Evolutionary conservation across 352 stramenopile species (phyloP).

Genomic region (Phytophthora crassamura): DNA sequence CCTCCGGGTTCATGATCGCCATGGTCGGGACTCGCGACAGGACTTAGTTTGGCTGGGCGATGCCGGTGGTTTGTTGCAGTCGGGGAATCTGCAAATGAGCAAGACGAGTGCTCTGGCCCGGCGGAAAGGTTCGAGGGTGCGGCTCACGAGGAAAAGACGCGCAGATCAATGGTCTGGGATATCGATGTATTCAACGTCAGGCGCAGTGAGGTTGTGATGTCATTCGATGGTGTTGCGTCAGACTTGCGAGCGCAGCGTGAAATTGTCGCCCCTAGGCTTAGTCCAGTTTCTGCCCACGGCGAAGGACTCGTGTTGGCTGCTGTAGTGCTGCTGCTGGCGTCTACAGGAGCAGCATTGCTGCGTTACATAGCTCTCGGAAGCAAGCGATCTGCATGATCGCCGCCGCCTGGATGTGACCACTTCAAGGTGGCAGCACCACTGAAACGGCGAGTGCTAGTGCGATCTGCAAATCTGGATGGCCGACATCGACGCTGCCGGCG

Average conservation of each 20-base stretch:
- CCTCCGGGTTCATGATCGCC: conserved; percentile 74
- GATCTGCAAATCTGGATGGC: conserved; percentile 13
- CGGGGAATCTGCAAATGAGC: conserved; percentile 49
- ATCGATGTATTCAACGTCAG: conserved; percentile 44
- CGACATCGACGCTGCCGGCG: too few relatives aligned
- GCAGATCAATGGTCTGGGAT: conserved; percentile 29
- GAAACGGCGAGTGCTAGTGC: conserved; percentile 1
- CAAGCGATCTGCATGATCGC: too few relatives aligned
- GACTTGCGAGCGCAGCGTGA: conserved; percentile 20
- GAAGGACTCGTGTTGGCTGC: too few relatives aligned
- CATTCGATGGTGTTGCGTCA: conserved; percentile 38
- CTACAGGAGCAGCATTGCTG: too few relatives aligned
- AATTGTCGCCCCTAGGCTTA: conserved; percentile 1
- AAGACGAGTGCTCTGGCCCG: not conserved
- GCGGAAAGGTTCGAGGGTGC: conserved; percentile 5
- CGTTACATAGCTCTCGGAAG: too few relatives aligned
- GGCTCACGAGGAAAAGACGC: conserved; percentile 19
- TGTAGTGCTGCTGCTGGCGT: not conserved
- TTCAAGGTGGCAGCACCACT: conserved; percentile 25
- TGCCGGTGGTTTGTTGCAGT: conserved; percentile 27
- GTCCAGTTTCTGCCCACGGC: conserved; percentile 26
- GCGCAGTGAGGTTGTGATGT: conserved; percentile 48
- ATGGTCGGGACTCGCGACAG: conserved; percentile 29
- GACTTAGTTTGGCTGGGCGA: not conserved
- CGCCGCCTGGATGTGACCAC: conserved; percentile 14